Evolutionary conservation across 2,329 filamentous ascomycete species (phyloP), one percentile per base, ranked within the genome.

Genomic region (Verticillium nubilum): DNA sequence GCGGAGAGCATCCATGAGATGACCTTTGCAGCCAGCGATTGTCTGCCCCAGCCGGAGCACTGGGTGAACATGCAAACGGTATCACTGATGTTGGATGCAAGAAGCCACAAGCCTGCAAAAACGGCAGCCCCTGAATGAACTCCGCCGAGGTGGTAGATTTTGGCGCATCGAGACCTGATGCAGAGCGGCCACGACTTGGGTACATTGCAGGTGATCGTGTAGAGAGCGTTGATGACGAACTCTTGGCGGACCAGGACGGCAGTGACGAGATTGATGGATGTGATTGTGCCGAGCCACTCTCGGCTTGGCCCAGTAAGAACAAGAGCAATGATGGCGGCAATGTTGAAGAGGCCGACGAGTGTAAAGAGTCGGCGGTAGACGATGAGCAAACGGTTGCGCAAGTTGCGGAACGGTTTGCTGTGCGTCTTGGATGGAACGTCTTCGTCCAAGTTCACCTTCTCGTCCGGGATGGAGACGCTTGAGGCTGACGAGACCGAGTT

Each of bases 361-460:
- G 80, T 79, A 69, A 86, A 86, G 9, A 86, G 77, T 4, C 80
- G 77, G 25, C 84, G 78, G 65, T 86, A 86, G 27, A 80, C 74
- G 58, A 80, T 81, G 65, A 84, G 75, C 59, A 83, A 68, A 29
- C 76, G 74, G 66, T 76, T 72, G 29, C 76, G 71, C 29, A 80
- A 63, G 57, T 73, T 75, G 56, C 76, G 72, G 60, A 72, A 69
- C 5, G 72, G 72, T 42, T 75, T 74, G 2, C 68, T 64, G 27
- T 72, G 71, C 19, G 70, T 72, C 68, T 82, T 82, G 7, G 67
- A 67, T 3, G 78, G 77, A 5, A 80, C 62, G 5, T 72, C 72
- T 5, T 61, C 58, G 9, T 67, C 61, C 19, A 60, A 58, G 3
- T 61, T 53, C 6, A 47, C 29, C 13, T 58, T 56, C 19, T 59